Evolutionary conservation across 495 filamentous ascomycete genomes (phyloP), one percentile per base, ranked within the genome.

Genomic region (Penicillium ochrochloron): DNA sequence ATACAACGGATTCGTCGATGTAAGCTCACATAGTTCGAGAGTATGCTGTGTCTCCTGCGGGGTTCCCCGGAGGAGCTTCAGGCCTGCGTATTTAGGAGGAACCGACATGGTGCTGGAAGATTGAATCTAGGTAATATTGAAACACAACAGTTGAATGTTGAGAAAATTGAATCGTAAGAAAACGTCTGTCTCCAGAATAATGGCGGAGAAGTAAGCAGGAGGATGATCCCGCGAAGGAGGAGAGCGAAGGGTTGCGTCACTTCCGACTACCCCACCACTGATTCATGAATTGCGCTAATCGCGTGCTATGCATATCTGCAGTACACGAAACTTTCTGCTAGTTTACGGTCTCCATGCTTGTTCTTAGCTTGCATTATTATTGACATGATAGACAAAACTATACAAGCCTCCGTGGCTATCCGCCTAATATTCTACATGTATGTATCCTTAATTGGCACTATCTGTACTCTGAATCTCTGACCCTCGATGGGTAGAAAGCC

Each of bases 1-100:
- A 6, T 56, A 3, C 53, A 34, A 35, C 23, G 14, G 17, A 19
- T 17, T 37, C 15, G 25, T 35, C 5, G 33, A 59, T 15, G 21
- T 23, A 6, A 12, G 66, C 75, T 23, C 80, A 87, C 84, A 94
- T 21, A 94, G 66, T 75, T 94, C 91, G 29, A 94, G 76, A 0
- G 90, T 94, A 80, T 94, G 90, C 5, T 87, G 74, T 0, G 85
- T 76, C 46, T 83, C 76, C 46, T 64, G 44, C 8, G 81, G 71
- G 15, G 72, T 72, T 21, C 74, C 74, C 37, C 75, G 71, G 33
- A 81, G 71, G 53, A 90, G 83, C 74, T 84, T 87, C 62, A 92
- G 88, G 63, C 88, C 92, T 4, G 83, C 85, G 77, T 92, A 93
- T 73, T 90, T 91, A 34, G 92, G 92, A 54, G 90, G 84, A 59